phyloP scores from a whole-genome alignment of 2,329 filamentous ascomycete genomes.

The Clathrospora elynae region DNA sequence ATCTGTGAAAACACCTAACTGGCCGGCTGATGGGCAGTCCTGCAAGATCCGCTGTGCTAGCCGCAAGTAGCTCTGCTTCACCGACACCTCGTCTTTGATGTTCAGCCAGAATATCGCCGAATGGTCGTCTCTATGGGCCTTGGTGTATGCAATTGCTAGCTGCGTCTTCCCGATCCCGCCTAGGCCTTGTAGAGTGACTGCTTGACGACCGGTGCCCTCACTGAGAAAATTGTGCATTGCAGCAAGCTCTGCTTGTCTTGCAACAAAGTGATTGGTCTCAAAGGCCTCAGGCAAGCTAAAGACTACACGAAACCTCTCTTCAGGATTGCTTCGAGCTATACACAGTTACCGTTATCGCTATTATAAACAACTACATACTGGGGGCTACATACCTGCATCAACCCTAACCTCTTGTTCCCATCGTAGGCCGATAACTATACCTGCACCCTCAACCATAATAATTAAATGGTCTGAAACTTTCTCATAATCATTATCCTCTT shows the following conservation, averaged over 20 bases:
- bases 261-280: conserved; percentile 38
- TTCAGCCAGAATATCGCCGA: conserved; percentile 54
- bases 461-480: conserved; percentile 25
- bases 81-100: conserved; percentile 44
- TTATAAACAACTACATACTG: background rate
- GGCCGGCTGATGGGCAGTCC: conserved; percentile 28
- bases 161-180: conserved; percentile 57
- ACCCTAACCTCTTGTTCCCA: conserved; percentile 7
- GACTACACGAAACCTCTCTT: conserved; percentile 1
- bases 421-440: background rate
- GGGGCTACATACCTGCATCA: conserved; percentile 21
- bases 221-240: conserved; percentile 34
- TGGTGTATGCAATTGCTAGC: conserved; percentile 21
- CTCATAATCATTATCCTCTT: conserved; percentile 26
- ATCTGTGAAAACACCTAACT: conserved; percentile 28
- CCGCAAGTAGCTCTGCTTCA: conserved; percentile 46
- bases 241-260: conserved; percentile 36
- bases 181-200: conserved; percentile 48
- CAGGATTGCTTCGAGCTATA: background rate
- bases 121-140: conserved; percentile 44
- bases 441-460: conserved; percentile 21
- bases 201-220: conserved; percentile 27
- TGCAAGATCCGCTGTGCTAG: conserved; percentile 37
- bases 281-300: conserved; percentile 4
- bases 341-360: background rate